Conservation (phyloP, 306 rosid genomes). For the Prunus armeniaca region DNA sequence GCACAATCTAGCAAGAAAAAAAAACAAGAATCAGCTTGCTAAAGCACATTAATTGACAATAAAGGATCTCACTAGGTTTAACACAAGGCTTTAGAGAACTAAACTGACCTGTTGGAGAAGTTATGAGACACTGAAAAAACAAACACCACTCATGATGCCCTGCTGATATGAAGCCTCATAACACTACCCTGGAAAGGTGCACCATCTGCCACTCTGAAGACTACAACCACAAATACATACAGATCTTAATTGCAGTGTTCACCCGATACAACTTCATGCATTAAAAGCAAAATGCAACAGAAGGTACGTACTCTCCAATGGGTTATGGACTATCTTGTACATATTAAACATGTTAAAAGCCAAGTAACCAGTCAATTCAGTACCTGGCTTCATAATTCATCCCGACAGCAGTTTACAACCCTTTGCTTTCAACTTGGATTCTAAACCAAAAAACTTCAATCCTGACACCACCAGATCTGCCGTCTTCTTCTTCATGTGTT, state of each 20-base stretch:
- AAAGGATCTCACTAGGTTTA: neutral
- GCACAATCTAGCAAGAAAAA: neutral
- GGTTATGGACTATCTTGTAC: neutral
- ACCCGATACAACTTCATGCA: neutral
- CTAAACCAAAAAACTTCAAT: conserved; percentile 78
- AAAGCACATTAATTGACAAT: neutral
- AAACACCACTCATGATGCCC: neutral
- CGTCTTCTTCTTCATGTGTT: conserved; percentile 79
- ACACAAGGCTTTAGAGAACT: neutral
- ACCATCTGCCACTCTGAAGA: neutral
- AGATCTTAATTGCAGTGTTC: neutral
- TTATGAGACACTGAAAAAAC: neutral
- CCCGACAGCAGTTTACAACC: conserved; percentile 50
- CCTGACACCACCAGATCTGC: conserved; percentile 74
- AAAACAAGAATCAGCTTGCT: neutral
- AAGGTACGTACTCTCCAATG: neutral
- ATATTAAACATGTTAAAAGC: conserved; percentile 2
- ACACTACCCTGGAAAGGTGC: neutral
- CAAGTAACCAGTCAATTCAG: neutral
- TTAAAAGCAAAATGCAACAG: neutral
- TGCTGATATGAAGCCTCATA: neutral
- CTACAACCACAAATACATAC: neutral
- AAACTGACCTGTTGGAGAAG: neutral
- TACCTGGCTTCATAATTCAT: conserved; percentile 26
- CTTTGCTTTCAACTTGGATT: conserved; percentile 72